Conservation (phyloP, 192 early-diverging fungal species). For the Geranomyces michiganensis region DNA sequence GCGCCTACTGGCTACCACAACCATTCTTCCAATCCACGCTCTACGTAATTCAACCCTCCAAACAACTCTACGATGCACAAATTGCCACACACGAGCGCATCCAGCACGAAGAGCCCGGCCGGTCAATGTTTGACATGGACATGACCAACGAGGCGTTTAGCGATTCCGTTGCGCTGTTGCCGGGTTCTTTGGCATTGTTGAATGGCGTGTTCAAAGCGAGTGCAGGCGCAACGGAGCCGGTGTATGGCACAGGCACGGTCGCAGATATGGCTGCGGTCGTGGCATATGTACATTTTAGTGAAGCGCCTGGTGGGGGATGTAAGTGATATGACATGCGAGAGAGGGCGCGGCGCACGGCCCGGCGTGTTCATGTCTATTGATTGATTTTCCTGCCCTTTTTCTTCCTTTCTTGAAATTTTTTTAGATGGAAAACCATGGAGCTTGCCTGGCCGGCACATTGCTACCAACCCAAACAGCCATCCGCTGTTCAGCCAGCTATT, state of each 20-base stretch:
- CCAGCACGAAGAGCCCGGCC: not conserved
- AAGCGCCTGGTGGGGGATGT: slow-evolving; percentile 9
- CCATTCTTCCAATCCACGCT: slow-evolving; percentile 25
- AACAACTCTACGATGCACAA: slow-evolving; percentile 9
- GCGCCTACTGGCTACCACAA: slow-evolving; percentile 32
- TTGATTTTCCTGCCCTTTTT: no score
- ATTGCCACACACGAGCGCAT: no score
- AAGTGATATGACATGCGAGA: no score
- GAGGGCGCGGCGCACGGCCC: no score
- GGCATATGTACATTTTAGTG: slow-evolving; percentile 13
- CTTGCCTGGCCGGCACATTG: no score
- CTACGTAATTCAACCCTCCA: slow-evolving; percentile 23
- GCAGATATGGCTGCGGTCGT: not conserved
- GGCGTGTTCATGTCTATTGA: no score
- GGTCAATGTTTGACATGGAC: slow-evolving; percentile 26
- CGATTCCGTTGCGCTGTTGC: slow-evolving; percentile 16
- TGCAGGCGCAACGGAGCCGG: not conserved
- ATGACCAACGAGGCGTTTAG: slow-evolving; percentile 20
- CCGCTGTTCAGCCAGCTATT: no score
- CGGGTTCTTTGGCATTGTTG: slow-evolving; percentile 13
- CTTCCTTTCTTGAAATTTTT: no score
- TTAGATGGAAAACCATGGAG: no score
- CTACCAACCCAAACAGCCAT: no score
- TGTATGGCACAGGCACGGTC: not conserved
- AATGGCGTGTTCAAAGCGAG: slow-evolving; percentile 11